These are phyloP conservation scores for Licmophora abbreviata DNA, from an alignment of 108 stramenopile species.

Conservation along the genomic window DNA sequence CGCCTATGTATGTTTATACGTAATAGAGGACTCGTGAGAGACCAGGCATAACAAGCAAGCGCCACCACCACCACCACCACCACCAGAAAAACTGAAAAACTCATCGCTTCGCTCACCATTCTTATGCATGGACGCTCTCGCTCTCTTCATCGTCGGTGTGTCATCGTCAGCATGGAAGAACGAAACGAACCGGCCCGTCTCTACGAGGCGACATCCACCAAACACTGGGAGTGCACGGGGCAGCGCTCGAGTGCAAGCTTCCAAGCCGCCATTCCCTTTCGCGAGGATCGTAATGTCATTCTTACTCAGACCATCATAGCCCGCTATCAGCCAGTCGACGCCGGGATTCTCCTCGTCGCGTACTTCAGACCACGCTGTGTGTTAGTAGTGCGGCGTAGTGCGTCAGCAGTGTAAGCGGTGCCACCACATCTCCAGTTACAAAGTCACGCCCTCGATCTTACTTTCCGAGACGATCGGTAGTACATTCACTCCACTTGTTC, in stretches of 20 bases:
- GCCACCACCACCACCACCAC: neutral
- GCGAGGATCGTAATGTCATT: conserved; percentile 63
- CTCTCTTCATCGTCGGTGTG: conserved; percentile 52
- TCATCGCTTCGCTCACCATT: conserved; percentile 40
- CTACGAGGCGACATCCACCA: conserved; percentile 49
- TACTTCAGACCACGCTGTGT: conserved; percentile 51
- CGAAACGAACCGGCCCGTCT: conserved; percentile 60
- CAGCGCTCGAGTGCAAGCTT: conserved; percentile 36
- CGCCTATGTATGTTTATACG: no score
- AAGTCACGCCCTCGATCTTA: no score
- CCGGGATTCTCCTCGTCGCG: conserved; percentile 53
- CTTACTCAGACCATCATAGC: conserved; percentile 61
- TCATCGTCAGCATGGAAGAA: conserved; percentile 62
- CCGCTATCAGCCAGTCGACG: conserved; percentile 69
- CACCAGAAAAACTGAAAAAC: neutral
- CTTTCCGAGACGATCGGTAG: conserved; percentile 44
- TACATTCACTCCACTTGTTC: conserved; percentile 64
- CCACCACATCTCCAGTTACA: neutral
- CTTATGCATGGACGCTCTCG: conserved; percentile 79
- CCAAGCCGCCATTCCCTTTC: conserved; percentile 61
- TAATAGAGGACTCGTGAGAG: neutral
- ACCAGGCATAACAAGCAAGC: neutral
- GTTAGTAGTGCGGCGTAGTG: neutral
- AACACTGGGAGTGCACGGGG: conserved; percentile 40
- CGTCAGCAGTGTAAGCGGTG: conserved; percentile 6